Conservation (phyloP, 495 filamentous ascomycete species). For the Jackrogersella multiformis region DNA sequence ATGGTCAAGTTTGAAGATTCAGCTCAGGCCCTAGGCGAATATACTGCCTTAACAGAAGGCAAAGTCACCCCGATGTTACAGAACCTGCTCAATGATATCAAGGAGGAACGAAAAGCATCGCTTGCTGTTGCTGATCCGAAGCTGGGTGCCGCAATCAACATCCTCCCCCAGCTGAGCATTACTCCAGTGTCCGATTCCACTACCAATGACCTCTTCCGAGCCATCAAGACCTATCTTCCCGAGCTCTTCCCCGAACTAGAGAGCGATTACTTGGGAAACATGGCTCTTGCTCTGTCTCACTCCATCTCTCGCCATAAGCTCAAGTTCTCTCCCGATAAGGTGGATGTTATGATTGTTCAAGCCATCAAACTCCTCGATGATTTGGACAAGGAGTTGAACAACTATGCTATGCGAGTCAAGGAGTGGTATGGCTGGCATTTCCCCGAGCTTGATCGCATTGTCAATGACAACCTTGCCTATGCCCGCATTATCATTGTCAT, state of each 20-base stretch:
- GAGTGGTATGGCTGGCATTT: slow-evolving; percentile 99
- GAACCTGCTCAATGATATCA: slow-evolving; percentile 83
- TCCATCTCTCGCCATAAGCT: slow-evolving; percentile 98
- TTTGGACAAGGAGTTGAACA: slow-evolving; percentile 98
- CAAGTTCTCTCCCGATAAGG: slow-evolving; percentile 98
- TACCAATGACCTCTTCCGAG: slow-evolving; percentile 88
- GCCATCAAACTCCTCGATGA: slow-evolving; percentile 94
- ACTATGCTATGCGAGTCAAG: slow-evolving; percentile 98
- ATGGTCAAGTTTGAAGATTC: slow-evolving; percentile 97
- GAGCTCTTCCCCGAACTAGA: slow-evolving; percentile 90
- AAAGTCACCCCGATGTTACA: slow-evolving; percentile 95
- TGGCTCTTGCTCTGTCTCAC: slow-evolving; percentile 95
- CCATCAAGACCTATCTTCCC: slow-evolving; percentile 88
- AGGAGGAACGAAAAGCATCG: slow-evolving; percentile 97
- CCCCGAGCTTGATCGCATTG: slow-evolving; percentile 93
- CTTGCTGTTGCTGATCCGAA: slow-evolving; percentile 95
- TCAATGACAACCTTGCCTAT: slow-evolving; percentile 98
- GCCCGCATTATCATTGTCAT: slow-evolving; percentile 84
- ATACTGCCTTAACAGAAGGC: slow-evolving; percentile 84
- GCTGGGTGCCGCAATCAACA: slow-evolving; percentile 92
- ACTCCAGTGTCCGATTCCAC: slow-evolving; percentile 85
- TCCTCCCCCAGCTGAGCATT: slow-evolving; percentile 82
- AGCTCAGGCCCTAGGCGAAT: slow-evolving; percentile 85
- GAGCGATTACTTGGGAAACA: slow-evolving; percentile 85
- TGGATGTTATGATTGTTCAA: slow-evolving; percentile 99